Percentiles rank a stretch among this genome's conserved stretches.
These are phyloP conservation scores for Wickerhamiella allomyrinae DNA, from an alignment of 805 yeast species.

Conservation along the genomic window DNA sequence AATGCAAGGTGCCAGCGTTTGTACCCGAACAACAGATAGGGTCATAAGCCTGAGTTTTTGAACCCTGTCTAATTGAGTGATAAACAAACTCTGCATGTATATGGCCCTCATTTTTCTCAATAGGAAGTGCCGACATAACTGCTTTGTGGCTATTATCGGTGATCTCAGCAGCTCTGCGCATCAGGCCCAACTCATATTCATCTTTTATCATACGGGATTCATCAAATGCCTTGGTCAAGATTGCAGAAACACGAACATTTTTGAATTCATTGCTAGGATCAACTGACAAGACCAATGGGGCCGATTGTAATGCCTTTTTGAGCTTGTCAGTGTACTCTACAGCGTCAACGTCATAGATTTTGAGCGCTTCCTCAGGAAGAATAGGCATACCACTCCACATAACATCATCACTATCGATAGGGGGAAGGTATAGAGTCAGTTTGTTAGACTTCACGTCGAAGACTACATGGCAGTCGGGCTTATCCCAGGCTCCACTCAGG, in stretches of 20 bases:
- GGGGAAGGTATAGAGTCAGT: conserved; percentile 64
- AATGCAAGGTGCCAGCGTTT: conserved; percentile 81
- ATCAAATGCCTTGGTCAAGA: conserved; percentile 50
- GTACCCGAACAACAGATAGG: conserved; percentile 95
- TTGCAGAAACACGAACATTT: conserved; percentile 11
- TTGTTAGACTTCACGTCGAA: conserved; percentile 40
- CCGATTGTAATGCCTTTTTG: conserved; percentile 17
- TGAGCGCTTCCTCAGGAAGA: conserved; percentile 45
- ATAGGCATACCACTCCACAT: conserved; percentile 95
- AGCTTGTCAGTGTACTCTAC: conserved; percentile 51
- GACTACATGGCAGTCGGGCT: conserved; percentile 61
- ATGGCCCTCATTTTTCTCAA: conserved; percentile 75
- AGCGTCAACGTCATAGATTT: conserved; percentile 66
- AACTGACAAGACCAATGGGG: conserved; percentile 14
- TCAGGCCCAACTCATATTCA: conserved; percentile 56
- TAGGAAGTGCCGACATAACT: conserved; percentile 84
- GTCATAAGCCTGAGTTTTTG: conserved; percentile 78
- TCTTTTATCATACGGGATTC: conserved; percentile 82
- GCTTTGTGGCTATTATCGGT: conserved; percentile 82
- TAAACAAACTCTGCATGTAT: conserved; percentile 91
- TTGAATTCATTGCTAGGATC: conserved; percentile 14
- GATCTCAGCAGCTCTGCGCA: conserved; percentile 70
- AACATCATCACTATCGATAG: conserved; percentile 73
- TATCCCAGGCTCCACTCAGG: conserved; percentile 56
- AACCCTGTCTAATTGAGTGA: conserved; percentile 88